Evolutionary conservation across 2,329 filamentous ascomycete genomes (phyloP).

Genomic region (Drechslerella stenobrocha): DNA sequence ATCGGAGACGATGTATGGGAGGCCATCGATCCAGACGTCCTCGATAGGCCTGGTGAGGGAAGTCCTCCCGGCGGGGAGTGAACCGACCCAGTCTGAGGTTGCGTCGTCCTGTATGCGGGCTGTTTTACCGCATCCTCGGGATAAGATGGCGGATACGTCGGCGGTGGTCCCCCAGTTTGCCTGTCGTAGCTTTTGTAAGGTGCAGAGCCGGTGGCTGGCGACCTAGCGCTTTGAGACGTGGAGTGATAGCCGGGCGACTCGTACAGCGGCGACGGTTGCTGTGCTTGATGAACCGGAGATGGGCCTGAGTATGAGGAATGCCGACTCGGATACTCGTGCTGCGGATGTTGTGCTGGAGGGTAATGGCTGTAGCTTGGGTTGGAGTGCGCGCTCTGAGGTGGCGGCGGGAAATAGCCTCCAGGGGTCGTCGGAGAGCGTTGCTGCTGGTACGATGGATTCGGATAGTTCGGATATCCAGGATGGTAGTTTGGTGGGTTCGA

Average conservation of each 20-base stretch:
- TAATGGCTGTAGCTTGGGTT: constrained; percentile 29
- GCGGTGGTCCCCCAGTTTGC: constrained; percentile 23
- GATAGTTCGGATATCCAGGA: constrained; percentile 44
- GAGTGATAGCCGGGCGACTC: constrained; percentile 36
- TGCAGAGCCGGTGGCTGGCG: constrained; percentile 26
- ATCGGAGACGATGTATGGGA: constrained; percentile 45
- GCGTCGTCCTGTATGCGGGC: constrained; percentile 24
- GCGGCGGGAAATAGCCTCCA: constrained; percentile 38
- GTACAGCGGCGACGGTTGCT: constrained; percentile 41
- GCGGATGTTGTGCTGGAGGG: constrained; percentile 23
- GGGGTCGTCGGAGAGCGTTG: constrained; percentile 43
- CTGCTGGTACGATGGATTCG: constrained; percentile 17
- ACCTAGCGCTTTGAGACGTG: constrained; percentile 26
- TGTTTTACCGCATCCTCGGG: constrained; percentile 29
- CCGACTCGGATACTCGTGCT: constrained; percentile 34
- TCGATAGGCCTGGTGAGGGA: constrained; percentile 39
- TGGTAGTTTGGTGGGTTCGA: constrained; percentile 32
- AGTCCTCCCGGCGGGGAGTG: constrained; percentile 44
- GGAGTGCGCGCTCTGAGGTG: constrained; percentile 29
- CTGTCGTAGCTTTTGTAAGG: constrained; percentile 43
- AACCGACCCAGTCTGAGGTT: constrained; percentile 27
- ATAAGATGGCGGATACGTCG: constrained; percentile 33
- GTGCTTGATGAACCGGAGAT: constrained; percentile 28
- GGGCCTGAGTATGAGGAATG: constrained; percentile 41
- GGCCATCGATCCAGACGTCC: constrained; percentile 40